Percentiles rank a stretch among this genome's conserved stretches.
These are phyloP conservation scores for Ceratocystis cubensis DNA, from an alignment of 2,329 filamentous ascomycete species.

Conservation along the genomic window DNA sequence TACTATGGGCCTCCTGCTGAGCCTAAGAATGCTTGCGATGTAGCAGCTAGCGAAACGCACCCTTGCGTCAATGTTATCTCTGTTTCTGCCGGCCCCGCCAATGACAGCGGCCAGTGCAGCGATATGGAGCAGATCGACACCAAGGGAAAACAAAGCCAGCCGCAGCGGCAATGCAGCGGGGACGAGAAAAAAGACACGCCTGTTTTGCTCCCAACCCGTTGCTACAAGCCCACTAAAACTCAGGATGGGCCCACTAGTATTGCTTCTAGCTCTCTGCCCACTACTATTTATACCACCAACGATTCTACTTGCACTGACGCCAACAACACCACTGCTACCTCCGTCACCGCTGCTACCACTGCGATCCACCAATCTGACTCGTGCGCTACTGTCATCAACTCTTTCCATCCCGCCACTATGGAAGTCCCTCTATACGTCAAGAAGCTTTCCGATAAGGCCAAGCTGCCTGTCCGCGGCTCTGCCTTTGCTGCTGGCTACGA, in stretches of 20 bases:
- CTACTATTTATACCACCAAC: not conserved
- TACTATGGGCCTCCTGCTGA: not conserved
- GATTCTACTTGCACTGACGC: not conserved
- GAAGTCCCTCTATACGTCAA: conserved; percentile 60
- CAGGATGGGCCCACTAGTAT: not conserved
- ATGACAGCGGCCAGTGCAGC: not conserved
- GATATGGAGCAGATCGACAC: not conserved
- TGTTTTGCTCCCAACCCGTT: not conserved
- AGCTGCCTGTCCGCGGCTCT: conserved; percentile 75
- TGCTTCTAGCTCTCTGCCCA: not conserved
- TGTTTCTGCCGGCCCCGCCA: not conserved
- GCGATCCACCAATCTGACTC: no score
- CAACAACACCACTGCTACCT: not conserved
- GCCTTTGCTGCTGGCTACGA: conserved; percentile 90
- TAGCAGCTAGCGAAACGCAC: not conserved
- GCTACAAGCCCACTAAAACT: not conserved
- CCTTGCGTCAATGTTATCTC: not conserved
- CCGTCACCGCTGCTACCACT: not conserved
- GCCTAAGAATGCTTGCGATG: not conserved
- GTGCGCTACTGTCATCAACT: not conserved
- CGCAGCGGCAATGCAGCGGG: not conserved
- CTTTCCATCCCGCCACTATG: not conserved
- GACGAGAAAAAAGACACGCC: not conserved
- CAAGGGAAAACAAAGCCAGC: not conserved
- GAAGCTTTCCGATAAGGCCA: conserved; percentile 70